Evolutionary conservation across 2,329 filamentous ascomycete genomes (phyloP).

Genomic region (Grosmannia serpens): DNA sequence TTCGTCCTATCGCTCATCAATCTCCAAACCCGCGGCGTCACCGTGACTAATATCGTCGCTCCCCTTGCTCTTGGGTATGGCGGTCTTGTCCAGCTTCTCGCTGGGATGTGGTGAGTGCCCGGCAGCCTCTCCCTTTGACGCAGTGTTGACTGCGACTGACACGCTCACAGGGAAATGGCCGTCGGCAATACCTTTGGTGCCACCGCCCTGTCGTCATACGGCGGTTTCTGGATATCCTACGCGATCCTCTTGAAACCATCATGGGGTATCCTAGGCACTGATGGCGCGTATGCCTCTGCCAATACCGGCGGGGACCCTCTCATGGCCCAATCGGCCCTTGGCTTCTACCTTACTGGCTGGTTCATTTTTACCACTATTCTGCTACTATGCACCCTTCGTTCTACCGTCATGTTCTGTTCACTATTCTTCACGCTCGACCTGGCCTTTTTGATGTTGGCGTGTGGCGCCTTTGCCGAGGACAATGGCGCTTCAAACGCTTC

Average conservation of each 20-base stretch:
- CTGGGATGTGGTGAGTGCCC: slow-evolving; percentile 65
- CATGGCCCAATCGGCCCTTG: slow-evolving; percentile 49
- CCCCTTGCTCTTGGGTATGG: slow-evolving; percentile 64
- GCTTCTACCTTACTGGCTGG: slow-evolving; percentile 68
- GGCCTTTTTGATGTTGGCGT: slow-evolving; percentile 61
- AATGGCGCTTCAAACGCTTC: slow-evolving; percentile 35
- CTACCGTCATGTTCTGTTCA: slow-evolving; percentile 65
- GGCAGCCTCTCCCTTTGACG: too few relatives aligned
- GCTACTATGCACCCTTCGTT: slow-evolving; percentile 62
- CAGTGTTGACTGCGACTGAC: not conserved
- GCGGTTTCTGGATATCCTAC: slow-evolving; percentile 73
- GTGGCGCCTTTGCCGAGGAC: slow-evolving; percentile 46
- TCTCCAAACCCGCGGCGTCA: slow-evolving; percentile 49
- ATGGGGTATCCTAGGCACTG: slow-evolving; percentile 44
- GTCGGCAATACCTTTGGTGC: slow-evolving; percentile 82
- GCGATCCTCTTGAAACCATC: slow-evolving; percentile 59
- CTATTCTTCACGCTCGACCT: slow-evolving; percentile 70
- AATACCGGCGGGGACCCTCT: slow-evolving; percentile 22
- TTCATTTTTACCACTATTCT: slow-evolving; percentile 75
- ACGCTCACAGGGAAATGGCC: slow-evolving; percentile 59
- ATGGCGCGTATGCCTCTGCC: slow-evolving; percentile 30
- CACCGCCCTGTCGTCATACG: slow-evolving; percentile 69
- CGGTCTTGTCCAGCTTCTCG: slow-evolving; percentile 65
- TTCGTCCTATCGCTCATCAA: slow-evolving; percentile 71
- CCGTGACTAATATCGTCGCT: slow-evolving; percentile 53